Percentiles rank a stretch among this genome's conserved stretches.
Conservation (phyloP, 139 green algal genomes). For the Haematococcus sp. region DNA sequence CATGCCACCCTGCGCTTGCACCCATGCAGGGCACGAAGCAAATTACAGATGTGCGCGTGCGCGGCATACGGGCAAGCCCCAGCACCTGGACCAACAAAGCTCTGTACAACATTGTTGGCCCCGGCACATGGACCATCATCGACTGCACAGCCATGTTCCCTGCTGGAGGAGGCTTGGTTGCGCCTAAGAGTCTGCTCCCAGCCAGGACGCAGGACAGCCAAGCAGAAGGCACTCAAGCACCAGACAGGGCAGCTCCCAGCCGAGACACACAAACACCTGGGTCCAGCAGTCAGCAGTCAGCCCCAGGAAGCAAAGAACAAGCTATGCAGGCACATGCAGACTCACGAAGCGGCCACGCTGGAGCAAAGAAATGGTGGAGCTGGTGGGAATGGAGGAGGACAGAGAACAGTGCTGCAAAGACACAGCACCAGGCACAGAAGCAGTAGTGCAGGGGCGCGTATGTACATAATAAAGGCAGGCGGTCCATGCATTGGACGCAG, state of each 20-base stretch:
- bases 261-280: not conserved
- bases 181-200: constrained; percentile 28
- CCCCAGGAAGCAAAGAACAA: too few species aligned
- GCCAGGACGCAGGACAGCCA: not conserved
- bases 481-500: too few species aligned
- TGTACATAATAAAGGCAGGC: too few species aligned
- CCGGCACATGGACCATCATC: constrained; percentile 36
- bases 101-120: constrained; percentile 35
- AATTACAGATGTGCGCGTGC: constrained; percentile 42
- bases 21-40: constrained; percentile 18
- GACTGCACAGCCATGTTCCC: constrained; percentile 48
- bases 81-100: not conserved
- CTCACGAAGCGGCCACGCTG: too few species aligned
- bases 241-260: not conserved
- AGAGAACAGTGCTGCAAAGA: too few species aligned
- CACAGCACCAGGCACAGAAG: too few species aligned
- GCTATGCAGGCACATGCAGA: too few species aligned
- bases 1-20: not conserved
- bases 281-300: too few species aligned
- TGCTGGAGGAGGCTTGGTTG: constrained; percentile 24
- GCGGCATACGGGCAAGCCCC: constrained; percentile 11
- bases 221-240: not conserved
- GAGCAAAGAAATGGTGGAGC: too few species aligned
- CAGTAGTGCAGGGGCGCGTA: too few species aligned
- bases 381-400: too few species aligned